Evolutionary conservation across 352 stramenopile species (phyloP).

Genomic region (Halophytophthora polymorphica): DNA sequence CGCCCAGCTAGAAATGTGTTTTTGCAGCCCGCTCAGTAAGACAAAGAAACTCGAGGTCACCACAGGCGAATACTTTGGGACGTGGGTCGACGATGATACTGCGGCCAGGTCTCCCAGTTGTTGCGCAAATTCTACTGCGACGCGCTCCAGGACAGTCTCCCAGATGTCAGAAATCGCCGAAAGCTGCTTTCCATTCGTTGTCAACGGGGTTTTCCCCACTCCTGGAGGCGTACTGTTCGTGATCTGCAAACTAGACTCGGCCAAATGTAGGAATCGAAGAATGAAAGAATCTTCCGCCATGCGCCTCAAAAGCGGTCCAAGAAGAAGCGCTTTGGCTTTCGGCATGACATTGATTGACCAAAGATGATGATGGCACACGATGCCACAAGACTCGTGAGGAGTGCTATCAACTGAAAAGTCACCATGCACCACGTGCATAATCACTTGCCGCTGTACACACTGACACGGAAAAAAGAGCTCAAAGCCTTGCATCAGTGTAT

Average conservation of each 20-base stretch:
- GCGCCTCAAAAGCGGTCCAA: slow-evolving; percentile 55
- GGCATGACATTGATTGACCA: slow-evolving; percentile 19
- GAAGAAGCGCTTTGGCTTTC: slow-evolving; percentile 36
- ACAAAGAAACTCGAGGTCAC: slow-evolving; percentile 17
- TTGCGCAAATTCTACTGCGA: slow-evolving; percentile 16
- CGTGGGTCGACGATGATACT: not conserved
- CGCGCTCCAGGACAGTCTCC: slow-evolving; percentile 12
- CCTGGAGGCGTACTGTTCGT: not conserved
- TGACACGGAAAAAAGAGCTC: slow-evolving; percentile 88
- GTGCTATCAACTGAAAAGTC: not conserved
- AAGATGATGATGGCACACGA: slow-evolving; percentile 17
- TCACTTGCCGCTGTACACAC: slow-evolving; percentile 61
- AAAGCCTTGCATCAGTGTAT: slow-evolving; percentile 71
- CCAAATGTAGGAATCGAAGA: slow-evolving; percentile 12
- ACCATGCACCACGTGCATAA: slow-evolving; percentile 38
- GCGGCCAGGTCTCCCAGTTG: slow-evolving; percentile 8
- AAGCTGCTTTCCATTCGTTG: not conserved
- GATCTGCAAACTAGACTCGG: not conserved
- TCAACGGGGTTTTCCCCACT: not conserved
- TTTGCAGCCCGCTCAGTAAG: slow-evolving; percentile 42
- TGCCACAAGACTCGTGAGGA: slow-evolving; percentile 9
- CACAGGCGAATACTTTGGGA: not conserved
- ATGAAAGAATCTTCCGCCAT: slow-evolving; percentile 67
- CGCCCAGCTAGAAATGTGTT: slow-evolving; percentile 72
- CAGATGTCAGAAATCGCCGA: slow-evolving; percentile 22